A percentile compares a stretch with the other conserved stretches of the same genome.
phyloP scores from a whole-genome alignment of 2,329 filamentous ascomycete genomes.

The Colletotrichum simmondsii region DNA sequence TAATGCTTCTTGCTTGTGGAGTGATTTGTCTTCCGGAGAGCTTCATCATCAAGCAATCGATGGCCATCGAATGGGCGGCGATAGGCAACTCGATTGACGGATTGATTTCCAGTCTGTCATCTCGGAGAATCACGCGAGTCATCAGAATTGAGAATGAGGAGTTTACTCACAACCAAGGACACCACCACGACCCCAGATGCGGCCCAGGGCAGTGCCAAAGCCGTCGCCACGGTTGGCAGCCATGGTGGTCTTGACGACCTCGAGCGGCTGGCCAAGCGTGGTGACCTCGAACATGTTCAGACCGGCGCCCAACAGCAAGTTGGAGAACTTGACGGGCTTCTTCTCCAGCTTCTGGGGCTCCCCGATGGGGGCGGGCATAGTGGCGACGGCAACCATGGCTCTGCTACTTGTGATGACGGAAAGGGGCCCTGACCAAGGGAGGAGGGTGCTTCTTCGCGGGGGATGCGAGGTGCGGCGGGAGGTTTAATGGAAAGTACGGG shows the following conservation, averaged over 20 bases:
- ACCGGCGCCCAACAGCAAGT: slow-evolving; percentile 91
- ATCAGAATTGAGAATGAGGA: slow-evolving; percentile 2
- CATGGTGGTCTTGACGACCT: slow-evolving; percentile 99
- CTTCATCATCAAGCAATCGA: neutral
- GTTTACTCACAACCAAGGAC: slow-evolving; percentile 85
- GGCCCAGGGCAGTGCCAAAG: slow-evolving; percentile 82
- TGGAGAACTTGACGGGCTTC: slow-evolving; percentile 99
- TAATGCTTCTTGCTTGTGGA: slow-evolving; percentile 2
- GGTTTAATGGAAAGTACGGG: slow-evolving; percentile 31
- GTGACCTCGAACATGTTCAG: slow-evolving; percentile 95
- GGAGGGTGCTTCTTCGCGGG: slow-evolving; percentile 85
- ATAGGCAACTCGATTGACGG: neutral
- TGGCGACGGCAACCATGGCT: slow-evolving; percentile 71
- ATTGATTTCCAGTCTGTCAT: neutral
- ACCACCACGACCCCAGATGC: slow-evolving; percentile 95
- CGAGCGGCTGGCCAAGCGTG: slow-evolving; percentile 80
- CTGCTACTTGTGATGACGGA: slow-evolving; percentile 56
- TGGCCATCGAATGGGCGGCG: neutral
- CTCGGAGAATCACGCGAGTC: neutral
- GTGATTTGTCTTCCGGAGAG: neutral
- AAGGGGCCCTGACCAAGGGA: slow-evolving; percentile 99
- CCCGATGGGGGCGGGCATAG: slow-evolving; percentile 62
- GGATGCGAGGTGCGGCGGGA: slow-evolving; percentile 36
- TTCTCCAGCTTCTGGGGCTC: slow-evolving; percentile 79
- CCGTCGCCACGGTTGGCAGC: slow-evolving; percentile 93